Base-by-base conservation (phyloP, 495 filamentous ascomycete species). In the Aspergillus saccharolyticus region DNA sequence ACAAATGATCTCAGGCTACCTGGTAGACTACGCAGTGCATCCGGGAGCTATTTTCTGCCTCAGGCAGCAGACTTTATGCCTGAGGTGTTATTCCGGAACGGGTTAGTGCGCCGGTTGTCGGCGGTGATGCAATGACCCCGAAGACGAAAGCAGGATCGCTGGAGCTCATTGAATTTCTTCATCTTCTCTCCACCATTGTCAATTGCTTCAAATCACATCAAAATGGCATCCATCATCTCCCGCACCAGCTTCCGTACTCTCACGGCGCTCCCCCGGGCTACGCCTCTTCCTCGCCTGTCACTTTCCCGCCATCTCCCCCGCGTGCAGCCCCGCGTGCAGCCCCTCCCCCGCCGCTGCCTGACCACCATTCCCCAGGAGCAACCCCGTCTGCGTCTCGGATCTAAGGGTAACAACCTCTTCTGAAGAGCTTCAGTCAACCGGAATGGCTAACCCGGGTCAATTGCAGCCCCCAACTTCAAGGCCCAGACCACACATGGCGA, bases 401-500 rank as follows among this genome's bases (percentile, higher is more conserved):
- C 79, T 5, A 75, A 70, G 60, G 84, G 71, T 74, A 67, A 30
- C 54, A 42, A 20, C 19, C 24, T 42, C 9, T 6, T 6, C 19
- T 2, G n/a, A 10, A 42, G n/a, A 2, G 12, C 10, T 30, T 1
- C 19, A n/a, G n/a, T n/a, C n/a, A n/a, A n/a, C 18, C 17, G 14
- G 25, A 46, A n/a, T 24, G 24, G 22, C 25, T 55, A 2, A 44
- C 2, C 16, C 46, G 42, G 2, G 52, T 24, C 20, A 44, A 15
- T 24, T 24, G 12, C 28, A 75, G 73, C 85, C 0, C 85, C 85
- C 18, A 87, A 88, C 63, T 88, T 87, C 74, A 73, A 78, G 53
- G 84, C 85, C 2, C 65, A 82, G 59, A 87, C 85, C 9, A 87
- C 85, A 20, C 78, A 83, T 52, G 85, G 85, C 61, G 78, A 86